Evolutionary conservation across 495 filamentous ascomycete species (phyloP).

Genomic region (Hyaloscypha variabilis): DNA sequence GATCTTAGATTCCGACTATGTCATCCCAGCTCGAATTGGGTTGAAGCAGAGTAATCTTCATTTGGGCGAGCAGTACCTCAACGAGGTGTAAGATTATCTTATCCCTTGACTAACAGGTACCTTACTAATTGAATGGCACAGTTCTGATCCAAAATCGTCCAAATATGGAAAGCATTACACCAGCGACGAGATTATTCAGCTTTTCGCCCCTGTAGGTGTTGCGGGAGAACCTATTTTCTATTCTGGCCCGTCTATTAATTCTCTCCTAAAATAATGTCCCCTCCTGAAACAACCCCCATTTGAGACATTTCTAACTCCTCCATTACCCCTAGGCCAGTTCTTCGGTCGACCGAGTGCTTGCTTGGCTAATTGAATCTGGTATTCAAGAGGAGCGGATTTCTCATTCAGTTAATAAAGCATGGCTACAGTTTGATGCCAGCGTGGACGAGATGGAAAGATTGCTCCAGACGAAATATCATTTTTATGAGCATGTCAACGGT

Average conservation of each 20-base stretch:
- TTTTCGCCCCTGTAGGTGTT: slow-evolving; percentile 47
- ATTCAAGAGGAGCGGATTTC: slow-evolving; percentile 23
- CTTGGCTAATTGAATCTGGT: slow-evolving; percentile 44
- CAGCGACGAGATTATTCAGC: slow-evolving; percentile 40
- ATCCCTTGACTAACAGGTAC: not conserved
- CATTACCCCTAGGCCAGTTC: no score
- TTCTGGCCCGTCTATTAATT: no score
- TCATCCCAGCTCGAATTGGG: slow-evolving; percentile 57
- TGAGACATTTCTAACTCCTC: no score
- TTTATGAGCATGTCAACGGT: slow-evolving; percentile 50
- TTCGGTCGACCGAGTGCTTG: slow-evolving; percentile 40
- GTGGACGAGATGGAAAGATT: slow-evolving; percentile 55
- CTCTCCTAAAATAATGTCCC: no score
- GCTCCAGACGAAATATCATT: slow-evolving; percentile 58
- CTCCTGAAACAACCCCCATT: no score
- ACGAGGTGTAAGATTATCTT: slow-evolving; percentile 19
- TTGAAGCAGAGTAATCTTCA: slow-evolving; percentile 53
- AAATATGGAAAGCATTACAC: slow-evolving; percentile 55
- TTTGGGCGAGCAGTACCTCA: slow-evolving; percentile 14
- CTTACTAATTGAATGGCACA: slow-evolving; percentile 46
- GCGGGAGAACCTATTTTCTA: no score
- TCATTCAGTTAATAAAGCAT: slow-evolving; percentile 41
- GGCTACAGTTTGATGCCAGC: slow-evolving; percentile 55
- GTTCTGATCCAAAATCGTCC: slow-evolving; percentile 41
- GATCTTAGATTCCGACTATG: slow-evolving; percentile 13